Conservation (phyloP, 164 flowering plant species). For the Tetracentron sinense region DNA sequence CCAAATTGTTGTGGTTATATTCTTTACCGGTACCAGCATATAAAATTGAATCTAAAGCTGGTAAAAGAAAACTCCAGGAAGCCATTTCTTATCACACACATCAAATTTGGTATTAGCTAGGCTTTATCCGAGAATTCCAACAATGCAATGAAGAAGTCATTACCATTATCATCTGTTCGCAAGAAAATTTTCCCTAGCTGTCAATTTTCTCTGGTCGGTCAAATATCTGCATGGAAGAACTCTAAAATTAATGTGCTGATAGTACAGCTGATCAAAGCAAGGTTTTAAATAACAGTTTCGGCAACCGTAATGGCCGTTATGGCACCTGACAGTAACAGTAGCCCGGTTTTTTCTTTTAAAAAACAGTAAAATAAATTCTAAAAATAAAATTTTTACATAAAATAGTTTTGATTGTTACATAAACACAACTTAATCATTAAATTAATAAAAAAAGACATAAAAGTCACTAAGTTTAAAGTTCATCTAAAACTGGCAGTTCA, state of each 20-base stretch:
- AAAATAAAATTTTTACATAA: no score
- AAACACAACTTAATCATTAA: no score
- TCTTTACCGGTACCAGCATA: background rate
- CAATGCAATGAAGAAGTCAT: slow-evolving; percentile 9
- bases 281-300: no score
- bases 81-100: background rate
- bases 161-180: slow-evolving; percentile 7
- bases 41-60: background rate
- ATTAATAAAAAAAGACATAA: no score
- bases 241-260: slow-evolving; percentile 4
- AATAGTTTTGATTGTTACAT: no score
- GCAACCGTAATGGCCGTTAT: no score
- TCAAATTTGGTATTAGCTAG: background rate
- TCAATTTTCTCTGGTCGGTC: slow-evolving; percentile 22
- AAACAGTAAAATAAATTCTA: no score
- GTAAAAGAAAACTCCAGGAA: background rate
- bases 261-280: background rate
- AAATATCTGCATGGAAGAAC: slow-evolving; percentile 37
- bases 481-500: no score
- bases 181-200: slow-evolving; percentile 12
- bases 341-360: no score
- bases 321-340: no score
- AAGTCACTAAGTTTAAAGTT: no score
- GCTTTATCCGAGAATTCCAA: slow-evolving; percentile 9
- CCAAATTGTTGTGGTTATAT: background rate